Conservation (phyloP, 129 eudicot genomes). For the Escallonia rubra region DNA sequence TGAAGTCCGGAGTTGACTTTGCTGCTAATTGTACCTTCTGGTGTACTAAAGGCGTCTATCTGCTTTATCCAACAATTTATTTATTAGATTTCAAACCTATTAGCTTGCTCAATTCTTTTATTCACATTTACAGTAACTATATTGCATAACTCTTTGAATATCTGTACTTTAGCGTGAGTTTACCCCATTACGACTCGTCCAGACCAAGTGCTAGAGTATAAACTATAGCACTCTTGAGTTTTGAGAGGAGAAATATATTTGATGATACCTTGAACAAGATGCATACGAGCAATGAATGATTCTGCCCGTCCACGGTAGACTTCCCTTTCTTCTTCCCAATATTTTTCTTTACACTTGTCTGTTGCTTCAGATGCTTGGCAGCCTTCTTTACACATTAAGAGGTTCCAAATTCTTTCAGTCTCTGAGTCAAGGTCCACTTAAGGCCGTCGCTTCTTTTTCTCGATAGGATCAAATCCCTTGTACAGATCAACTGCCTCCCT, state of each 20-base stretch:
- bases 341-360: slow-evolving; percentile 69
- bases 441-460: slow-evolving; percentile 64
- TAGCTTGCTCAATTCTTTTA: no score
- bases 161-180: no score
- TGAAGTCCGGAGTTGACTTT: no score
- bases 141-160: no score
- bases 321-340: slow-evolving; percentile 92
- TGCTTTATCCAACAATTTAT: no score
- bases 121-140: no score
- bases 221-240: no score
- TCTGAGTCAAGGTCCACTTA: slow-evolving; percentile 95
- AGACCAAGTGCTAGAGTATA: not conserved
- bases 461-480: slow-evolving; percentile 50
- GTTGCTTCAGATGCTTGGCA: slow-evolving; percentile 45
- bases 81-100: no score
- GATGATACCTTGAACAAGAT: slow-evolving; percentile 89
- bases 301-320: slow-evolving; percentile 88
- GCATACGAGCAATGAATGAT: slow-evolving; percentile 96
- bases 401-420: slow-evolving; percentile 80
- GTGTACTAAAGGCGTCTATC: no score
- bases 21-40: no score
- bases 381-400: slow-evolving; percentile 72
- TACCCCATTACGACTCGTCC: not conserved
- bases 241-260: no score
- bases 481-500: slow-evolving; percentile 51